A percentile compares a stretch with the other conserved stretches of the same genome.
These are phyloP conservation scores for Letharia lupina DNA, from an alignment of 495 filamentous ascomycete genomes.

Conservation along the genomic window DNA sequence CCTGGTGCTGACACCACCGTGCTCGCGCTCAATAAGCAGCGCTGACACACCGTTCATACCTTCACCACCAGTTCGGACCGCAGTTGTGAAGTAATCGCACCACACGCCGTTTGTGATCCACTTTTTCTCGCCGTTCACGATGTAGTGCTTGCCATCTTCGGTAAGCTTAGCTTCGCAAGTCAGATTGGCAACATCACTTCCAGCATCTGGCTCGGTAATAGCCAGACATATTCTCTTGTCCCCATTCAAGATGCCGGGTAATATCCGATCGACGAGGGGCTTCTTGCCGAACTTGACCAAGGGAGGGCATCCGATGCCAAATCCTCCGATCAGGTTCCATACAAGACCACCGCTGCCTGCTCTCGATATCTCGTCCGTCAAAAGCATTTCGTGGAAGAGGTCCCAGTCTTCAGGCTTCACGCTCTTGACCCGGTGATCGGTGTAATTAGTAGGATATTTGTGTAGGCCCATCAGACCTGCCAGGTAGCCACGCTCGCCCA, in stretches of 20 bases:
- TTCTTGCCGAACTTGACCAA: slow-evolving; percentile 90
- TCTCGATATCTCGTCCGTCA: slow-evolving; percentile 90
- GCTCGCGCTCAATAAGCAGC: slow-evolving; percentile 75
- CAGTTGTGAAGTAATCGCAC: slow-evolving; percentile 94
- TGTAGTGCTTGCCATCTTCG: slow-evolving; percentile 95
- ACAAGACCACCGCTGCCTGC: slow-evolving; percentile 86
- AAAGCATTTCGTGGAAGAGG: slow-evolving; percentile 89
- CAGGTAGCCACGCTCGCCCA: slow-evolving; percentile 87
- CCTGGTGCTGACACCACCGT: slow-evolving; percentile 78
- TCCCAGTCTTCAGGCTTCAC: slow-evolving; percentile 91
- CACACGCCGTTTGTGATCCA: slow-evolving; percentile 99
- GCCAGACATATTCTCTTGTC: slow-evolving; percentile 93
- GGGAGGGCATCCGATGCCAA: slow-evolving; percentile 87
- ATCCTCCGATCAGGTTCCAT: slow-evolving; percentile 96
- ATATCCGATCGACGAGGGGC: slow-evolving; percentile 69
- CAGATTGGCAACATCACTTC: slow-evolving; percentile 85
- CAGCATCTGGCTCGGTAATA: slow-evolving; percentile 76
- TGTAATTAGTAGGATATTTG: slow-evolving; percentile 64
- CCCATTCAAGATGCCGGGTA: slow-evolving; percentile 78
- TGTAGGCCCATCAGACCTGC: slow-evolving; percentile 77
- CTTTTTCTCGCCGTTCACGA: slow-evolving; percentile 99
- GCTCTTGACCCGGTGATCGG: slow-evolving; percentile 58
- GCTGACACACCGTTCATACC: slow-evolving; percentile 90
- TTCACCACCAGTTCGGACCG: slow-evolving; percentile 74
- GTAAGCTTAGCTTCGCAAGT: slow-evolving; percentile 90